Percentiles rank a stretch among this genome's conserved stretches.
Conservation (phyloP, 495 filamentous ascomycete species). For the Penicillium cinerascens region DNA sequence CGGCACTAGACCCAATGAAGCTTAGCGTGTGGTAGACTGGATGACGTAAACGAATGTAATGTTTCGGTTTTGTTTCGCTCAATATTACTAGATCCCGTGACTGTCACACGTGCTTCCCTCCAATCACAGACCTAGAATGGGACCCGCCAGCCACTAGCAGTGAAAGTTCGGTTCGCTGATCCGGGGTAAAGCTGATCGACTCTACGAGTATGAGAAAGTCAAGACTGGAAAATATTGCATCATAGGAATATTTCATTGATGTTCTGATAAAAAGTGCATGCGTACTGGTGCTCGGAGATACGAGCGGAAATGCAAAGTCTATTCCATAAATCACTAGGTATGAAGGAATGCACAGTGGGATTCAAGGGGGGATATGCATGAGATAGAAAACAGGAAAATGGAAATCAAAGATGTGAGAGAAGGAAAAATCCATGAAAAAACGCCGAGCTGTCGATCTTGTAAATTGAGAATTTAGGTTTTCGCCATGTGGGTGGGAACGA, state of each 20-base stretch:
- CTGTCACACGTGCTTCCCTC: constrained; percentile 11
- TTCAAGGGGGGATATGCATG: constrained; percentile 2
- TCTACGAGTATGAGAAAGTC: not conserved
- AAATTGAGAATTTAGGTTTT: not conserved
- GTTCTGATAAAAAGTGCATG: not conserved
- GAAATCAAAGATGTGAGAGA: constrained; percentile 11
- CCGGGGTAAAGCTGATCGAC: constrained; percentile 17
- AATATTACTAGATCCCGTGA: constrained; percentile 14
- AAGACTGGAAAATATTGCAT: not conserved
- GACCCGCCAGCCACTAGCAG: not conserved
- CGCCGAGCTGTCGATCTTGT: constrained; percentile 9
- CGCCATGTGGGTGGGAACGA: not conserved
- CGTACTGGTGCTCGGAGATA: not conserved
- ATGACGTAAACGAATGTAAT: constrained; percentile 6
- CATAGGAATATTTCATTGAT: not conserved
- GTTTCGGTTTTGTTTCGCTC: not conserved
- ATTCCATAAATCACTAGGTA: constrained; percentile 5
- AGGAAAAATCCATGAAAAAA: constrained; percentile 10
- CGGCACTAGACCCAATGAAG: constrained; percentile 5
- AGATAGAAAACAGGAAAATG: constrained; percentile 3
- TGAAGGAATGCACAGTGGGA: constrained; percentile 1
- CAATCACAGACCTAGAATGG: not conserved
- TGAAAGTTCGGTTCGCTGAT: constrained; percentile 12
- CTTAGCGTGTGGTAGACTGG: not conserved
- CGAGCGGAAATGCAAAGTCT: constrained; percentile 11